A percentile compares a stretch with the other conserved stretches of the same genome.
Evolutionary conservation across 345 rosid species (phyloP).

Genomic region (Eucalyptus cladocalyx): DNA sequence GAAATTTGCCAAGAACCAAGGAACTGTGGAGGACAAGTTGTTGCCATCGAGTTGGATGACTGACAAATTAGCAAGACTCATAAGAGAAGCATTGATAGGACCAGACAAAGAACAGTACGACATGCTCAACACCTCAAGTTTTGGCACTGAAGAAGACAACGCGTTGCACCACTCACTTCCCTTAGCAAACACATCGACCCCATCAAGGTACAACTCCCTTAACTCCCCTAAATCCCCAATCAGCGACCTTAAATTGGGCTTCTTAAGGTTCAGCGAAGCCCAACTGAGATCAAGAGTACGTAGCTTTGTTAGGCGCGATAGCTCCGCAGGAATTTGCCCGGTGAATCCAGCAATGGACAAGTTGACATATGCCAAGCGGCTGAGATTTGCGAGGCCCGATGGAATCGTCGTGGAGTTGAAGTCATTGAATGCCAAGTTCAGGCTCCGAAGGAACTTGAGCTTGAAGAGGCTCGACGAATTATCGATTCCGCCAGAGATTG

Average conservation of each 20-base stretch:
- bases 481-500: rapidly evolving
- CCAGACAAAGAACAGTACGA: constrained; percentile 6
- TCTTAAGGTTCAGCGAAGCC: constrained; percentile 3
- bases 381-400: rapidly evolving
- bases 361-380: neutral
- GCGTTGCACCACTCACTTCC: constrained; percentile 7
- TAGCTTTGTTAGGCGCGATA: neutral
- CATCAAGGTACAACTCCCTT: rapidly evolving
- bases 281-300: neutral
- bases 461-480: neutral
- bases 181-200: rapidly evolving
- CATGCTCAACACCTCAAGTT: constrained; percentile 16
- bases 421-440: neutral
- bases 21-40: constrained; percentile 4
- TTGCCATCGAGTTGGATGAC: constrained; percentile 4
- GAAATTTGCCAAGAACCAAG: constrained; percentile 9
- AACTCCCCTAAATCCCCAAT: neutral
- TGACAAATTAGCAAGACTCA: neutral
- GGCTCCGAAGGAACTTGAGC: neutral
- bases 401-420: rapidly evolving
- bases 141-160: neutral
- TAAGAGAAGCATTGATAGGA: constrained; percentile 1
- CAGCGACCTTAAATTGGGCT: neutral
- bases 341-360: rapidly evolving
- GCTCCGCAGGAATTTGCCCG: rapidly evolving